Evolutionary conservation across 2,329 filamentous ascomycete species (phyloP).

Genomic region (Fusarium sambucinum): DNA sequence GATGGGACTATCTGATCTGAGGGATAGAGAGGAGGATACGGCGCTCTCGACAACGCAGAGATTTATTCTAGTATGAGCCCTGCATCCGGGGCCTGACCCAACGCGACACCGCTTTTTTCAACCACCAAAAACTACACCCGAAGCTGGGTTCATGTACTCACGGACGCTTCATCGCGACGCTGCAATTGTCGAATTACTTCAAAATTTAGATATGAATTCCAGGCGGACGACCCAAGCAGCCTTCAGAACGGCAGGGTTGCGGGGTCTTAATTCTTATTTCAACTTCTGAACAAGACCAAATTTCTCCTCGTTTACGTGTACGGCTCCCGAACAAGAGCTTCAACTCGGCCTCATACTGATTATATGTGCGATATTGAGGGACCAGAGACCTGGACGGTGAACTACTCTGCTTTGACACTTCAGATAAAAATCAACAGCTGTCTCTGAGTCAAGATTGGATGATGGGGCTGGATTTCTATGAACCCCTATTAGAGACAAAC

Average conservation of each 20-base stretch:
- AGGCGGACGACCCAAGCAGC: slow-evolving; percentile 5
- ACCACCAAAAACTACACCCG: slow-evolving; percentile 17
- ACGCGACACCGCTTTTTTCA: slow-evolving; percentile 33
- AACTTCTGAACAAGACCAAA: slow-evolving; percentile 16
- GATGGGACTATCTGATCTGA: slow-evolving; percentile 21
- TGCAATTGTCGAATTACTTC: slow-evolving; percentile 4
- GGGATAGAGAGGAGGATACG: slow-evolving; percentile 21
- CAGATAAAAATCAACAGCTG: neutral
- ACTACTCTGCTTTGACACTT: neutral
- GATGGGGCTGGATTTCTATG: neutral
- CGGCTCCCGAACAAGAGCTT: neutral
- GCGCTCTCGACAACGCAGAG: slow-evolving; percentile 19
- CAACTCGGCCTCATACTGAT: neutral
- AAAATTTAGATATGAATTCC: slow-evolving; percentile 26
- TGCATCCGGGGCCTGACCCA: slow-evolving; percentile 4
- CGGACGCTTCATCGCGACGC: slow-evolving; percentile 1
- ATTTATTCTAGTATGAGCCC: slow-evolving; percentile 23
- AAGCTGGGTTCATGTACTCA: slow-evolving; percentile 28
- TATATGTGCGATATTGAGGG: neutral
- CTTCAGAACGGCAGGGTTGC: slow-evolving; percentile 4
- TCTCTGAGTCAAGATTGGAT: neutral
- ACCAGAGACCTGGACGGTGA: neutral
- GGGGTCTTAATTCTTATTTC: slow-evolving; percentile 26
- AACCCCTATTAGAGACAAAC: neutral
- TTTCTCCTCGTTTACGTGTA: neutral